These are phyloP conservation scores for Gracilaria caudata DNA, from an alignment of 23 red algal genomes.

Conservation along the genomic window DNA sequence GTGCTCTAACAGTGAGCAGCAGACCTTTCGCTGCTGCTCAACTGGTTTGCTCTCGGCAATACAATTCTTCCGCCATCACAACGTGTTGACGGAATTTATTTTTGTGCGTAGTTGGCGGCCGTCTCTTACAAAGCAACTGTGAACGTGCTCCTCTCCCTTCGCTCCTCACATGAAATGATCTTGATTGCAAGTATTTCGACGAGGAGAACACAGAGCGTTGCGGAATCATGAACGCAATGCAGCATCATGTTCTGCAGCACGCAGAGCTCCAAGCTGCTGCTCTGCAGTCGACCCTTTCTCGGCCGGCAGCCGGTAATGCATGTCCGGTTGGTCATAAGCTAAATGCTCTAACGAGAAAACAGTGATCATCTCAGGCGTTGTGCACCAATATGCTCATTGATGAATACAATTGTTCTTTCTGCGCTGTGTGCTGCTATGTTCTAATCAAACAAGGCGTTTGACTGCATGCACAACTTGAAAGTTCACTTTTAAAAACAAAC, in stretches of 20 bases:
- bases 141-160: conserved; percentile 20
- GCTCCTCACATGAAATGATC: neutral
- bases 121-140: conserved; percentile 2
- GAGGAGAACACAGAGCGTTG: neutral
- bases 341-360: conserved; percentile 19
- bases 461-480: conserved; percentile 73
- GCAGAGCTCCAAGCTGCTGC: conserved; percentile 8
- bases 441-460: conserved; percentile 40
- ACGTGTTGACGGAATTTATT: neutral
- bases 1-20: neutral
- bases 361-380: neutral
- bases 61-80: neutral
- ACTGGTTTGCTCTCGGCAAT: neutral
- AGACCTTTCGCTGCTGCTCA: conserved; percentile 5
- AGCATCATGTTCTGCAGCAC: conserved; percentile 22
- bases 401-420: neutral
- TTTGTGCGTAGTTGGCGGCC: neutral
- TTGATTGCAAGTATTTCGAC: conserved; percentile 1
- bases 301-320: conserved; percentile 12
- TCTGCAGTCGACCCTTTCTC: conserved; percentile 5
- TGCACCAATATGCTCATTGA: neutral
- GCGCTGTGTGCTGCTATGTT: neutral
- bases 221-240: conserved; percentile 20
- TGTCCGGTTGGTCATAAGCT: conserved; percentile 59
- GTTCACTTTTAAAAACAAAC: conserved; percentile 88